Evolutionary conservation across 768 basidiomycete species (phyloP), one percentile per base, ranked within the genome.

Genomic region (Suillus decipiens): DNA sequence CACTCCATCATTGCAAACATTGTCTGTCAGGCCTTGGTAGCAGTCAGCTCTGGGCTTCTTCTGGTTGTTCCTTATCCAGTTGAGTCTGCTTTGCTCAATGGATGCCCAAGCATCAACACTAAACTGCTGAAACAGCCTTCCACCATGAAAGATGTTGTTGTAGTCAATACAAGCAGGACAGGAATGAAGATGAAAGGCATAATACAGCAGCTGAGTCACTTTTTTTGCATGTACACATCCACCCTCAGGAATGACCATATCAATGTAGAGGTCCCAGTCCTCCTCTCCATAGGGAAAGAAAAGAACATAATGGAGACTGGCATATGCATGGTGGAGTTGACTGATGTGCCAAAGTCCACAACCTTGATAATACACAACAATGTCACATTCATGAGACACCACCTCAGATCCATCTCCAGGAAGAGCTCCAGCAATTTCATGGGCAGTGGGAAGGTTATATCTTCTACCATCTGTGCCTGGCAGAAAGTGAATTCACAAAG

Each of bases 361-460:
- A 53, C 67, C 66, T 10, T 65, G 61, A 1, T 66, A 55, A 0
- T 61, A 58, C 5, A 81, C 42, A 6, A 82, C 63, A 17, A 82
- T 79, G 41, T 84, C n/a, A n/a, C n/a, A n/a, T n/a, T n/a, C n/a
- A n/a, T n/a, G n/a, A n/a, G n/a, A n/a, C n/a, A n/a, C n/a, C n/a
- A n/a, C n/a, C n/a, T n/a, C n/a, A n/a, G n/a, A n/a, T n/a, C n/a
- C n/a, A n/a, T n/a, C n/a, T n/a, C 80, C 6, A 69, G 79, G 78
- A 31, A 84, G 42, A 43, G 85, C 73, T 0, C 78, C 75, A 45
- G 79, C 79, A 61, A 84, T 72, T 55, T 83, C 80, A 62, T 76
- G 68, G 1, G 75, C 72, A 54, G 76, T 79, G 1, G 83, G 82
- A 0, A 80, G 63, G 65, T 84, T 84, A 59, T 85, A 82, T 14